Base-by-base conservation (phyloP, 1,284 basidiomycete species). In the Salmacisia buchloeana region DNA sequence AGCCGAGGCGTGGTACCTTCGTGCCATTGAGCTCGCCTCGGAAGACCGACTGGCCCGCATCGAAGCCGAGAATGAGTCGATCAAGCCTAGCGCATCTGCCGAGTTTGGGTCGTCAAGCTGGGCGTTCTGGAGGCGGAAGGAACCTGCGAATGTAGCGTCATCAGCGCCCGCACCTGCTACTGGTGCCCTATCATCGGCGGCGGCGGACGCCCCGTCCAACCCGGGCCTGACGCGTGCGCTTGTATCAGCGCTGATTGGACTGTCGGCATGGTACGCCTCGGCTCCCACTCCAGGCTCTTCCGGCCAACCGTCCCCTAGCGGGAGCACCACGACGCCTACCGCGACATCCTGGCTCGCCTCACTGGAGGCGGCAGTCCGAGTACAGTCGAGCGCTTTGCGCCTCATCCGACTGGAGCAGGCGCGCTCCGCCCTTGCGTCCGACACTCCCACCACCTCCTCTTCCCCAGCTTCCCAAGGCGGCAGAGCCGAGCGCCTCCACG, bases 311-410 rank as follows among this genome's bases (percentile, higher is more conserved):
- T n/a, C 31, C 23, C 13, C 27, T 18, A 31, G 27, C 27, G 29
- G 12, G 15, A n/a, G 41, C 41, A 43, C 10, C 12, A 33, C 49
- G 12, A 33, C 49, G 6, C 29, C 49, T 12, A 54, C 49, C 15
- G 49, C 29, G 29, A 54, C 49, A 15, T 31, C 27, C 49, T 54
- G 63, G 41, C 43, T 57, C 2, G 34, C 59, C 1, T 59, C 57
- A 0, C 68, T 77, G 10, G 54, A 67, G 25, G 35, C 65, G 35
- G 76, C 74, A 7, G 58, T 73, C 6, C 64, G 65, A 12, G 62
- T 69, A 1, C 76, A 78, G 63, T 59, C 70, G 31, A 66, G 67
- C 15, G 73, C 72, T 0, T 63, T 74, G 15, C 61, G 67, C 10
- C 62, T 76, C 1, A 43, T 65, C 6, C 18, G 60, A 3, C 60